phyloP scores from a whole-genome alignment of 345 rosid genomes.

The Citrus australasica region DNA sequence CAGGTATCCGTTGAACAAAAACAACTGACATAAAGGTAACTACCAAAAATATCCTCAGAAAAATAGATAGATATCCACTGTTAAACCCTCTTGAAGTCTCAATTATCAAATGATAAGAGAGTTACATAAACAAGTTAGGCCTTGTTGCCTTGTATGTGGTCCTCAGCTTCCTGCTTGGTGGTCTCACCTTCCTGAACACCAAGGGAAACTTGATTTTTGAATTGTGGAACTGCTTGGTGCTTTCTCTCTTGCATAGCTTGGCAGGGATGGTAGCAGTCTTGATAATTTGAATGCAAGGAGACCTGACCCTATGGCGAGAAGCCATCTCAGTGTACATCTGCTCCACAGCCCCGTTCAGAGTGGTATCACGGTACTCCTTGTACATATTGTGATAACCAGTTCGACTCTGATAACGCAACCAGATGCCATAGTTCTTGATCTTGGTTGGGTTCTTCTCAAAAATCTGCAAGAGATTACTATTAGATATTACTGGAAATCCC shows the following conservation, averaged over 20 bases:
- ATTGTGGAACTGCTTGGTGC: constrained; percentile 39
- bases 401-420: constrained; percentile 37
- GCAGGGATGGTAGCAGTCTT: constrained; percentile 35
- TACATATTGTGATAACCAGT: constrained; percentile 41
- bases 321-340: constrained; percentile 44
- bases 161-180: constrained; percentile 35
- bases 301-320: constrained; percentile 38
- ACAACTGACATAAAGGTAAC: constrained; percentile 7
- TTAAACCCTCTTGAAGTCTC: neutral
- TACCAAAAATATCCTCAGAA: constrained; percentile 18
- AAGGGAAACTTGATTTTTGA: constrained; percentile 37
- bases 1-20: constrained; percentile 18
- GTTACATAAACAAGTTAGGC: constrained; percentile 39
- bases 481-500: too few species aligned
- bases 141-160: constrained; percentile 38
- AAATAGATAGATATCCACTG: constrained; percentile 1
- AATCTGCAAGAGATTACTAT: constrained; percentile 13
- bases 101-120: neutral
- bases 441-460: constrained; percentile 36
- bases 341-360: constrained; percentile 35
- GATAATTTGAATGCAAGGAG: constrained; percentile 38
- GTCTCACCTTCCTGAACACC: constrained; percentile 36
- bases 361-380: constrained; percentile 35
- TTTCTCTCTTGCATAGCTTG: constrained; percentile 39
- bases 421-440: constrained; percentile 36